These are phyloP conservation scores for Lactarius akahatsu DNA, from an alignment of 768 basidiomycete species.

Conservation along the genomic window DNA sequence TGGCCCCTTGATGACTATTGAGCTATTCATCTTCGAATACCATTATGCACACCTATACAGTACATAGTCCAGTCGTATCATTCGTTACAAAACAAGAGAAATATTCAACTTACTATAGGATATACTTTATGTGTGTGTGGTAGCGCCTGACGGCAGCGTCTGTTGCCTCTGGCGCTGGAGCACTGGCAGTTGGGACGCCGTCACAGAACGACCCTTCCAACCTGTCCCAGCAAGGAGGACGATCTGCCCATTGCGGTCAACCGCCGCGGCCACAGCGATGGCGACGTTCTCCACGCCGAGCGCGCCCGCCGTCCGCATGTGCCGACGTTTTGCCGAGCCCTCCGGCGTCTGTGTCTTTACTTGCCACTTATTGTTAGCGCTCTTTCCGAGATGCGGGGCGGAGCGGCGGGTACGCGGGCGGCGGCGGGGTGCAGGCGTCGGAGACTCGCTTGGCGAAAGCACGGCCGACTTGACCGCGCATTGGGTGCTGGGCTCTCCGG, in stretches of 20 bases:
- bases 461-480: not conserved
- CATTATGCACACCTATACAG: not conserved
- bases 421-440: not conserved
- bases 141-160: not conserved
- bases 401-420: constrained; percentile 19
- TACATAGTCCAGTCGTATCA: not conserved
- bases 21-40: not conserved
- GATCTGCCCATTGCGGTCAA: constrained; percentile 26
- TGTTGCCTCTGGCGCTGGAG: constrained; percentile 6
- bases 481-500: not conserved
- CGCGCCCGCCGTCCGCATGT: constrained; percentile 22
- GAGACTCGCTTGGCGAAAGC: not conserved
- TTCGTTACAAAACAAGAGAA: not conserved
- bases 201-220: constrained; percentile 23
- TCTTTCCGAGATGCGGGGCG: constrained; percentile 21
- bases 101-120: not conserved
- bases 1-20: not conserved
- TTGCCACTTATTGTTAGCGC: not conserved
- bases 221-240: constrained; percentile 26
- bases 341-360: constrained; percentile 11
- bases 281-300: constrained; percentile 11
- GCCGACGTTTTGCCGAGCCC: constrained; percentile 18
- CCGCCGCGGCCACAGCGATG: not conserved
- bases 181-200: not conserved
- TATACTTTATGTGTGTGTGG: not conserved